Conservation (phyloP, 345 rosid species). For the Linum trigynum region DNA sequence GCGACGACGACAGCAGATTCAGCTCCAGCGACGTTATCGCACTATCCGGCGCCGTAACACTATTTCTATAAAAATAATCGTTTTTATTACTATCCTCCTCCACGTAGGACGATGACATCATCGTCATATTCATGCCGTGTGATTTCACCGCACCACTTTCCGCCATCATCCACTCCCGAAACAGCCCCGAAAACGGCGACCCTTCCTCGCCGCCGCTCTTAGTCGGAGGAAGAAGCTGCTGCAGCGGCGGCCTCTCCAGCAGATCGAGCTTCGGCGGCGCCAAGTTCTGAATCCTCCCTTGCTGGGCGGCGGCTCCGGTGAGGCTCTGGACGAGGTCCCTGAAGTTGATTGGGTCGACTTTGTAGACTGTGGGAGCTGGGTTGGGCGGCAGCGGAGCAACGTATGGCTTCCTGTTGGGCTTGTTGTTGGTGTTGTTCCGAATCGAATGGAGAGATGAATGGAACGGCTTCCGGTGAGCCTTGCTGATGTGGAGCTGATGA, state of each 20-base stretch:
- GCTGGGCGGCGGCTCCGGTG: slow-evolving; percentile 3
- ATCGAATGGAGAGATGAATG: too few relatives aligned
- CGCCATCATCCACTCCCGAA: slow-evolving; percentile 25
- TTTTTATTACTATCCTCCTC: not conserved
- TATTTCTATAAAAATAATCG: not conserved
- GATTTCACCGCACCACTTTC: slow-evolving; percentile 8
- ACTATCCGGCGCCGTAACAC: not conserved
- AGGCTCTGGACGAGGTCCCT: not conserved
- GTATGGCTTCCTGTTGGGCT: not conserved
- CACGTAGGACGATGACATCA: not conserved
- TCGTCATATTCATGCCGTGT: slow-evolving; percentile 5
- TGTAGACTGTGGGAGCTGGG: not conserved
- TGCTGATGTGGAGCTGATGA: too few relatives aligned
- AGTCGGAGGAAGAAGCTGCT: slow-evolving; percentile 3
- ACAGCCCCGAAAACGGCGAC: slow-evolving; percentile 20
- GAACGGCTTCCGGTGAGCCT: too few relatives aligned
- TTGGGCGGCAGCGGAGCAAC: not conserved
- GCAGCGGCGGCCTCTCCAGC: not conserved
- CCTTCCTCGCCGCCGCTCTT: not conserved
- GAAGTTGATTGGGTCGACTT: slow-evolving; percentile 1
- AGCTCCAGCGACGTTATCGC: not conserved
- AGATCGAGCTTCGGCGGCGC: slow-evolving; percentile 42
- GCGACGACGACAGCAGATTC: not conserved
- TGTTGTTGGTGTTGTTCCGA: too few relatives aligned
- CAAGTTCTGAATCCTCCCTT: slow-evolving; percentile 24